Evolutionary conservation across 129 eudicot genomes (phyloP).

Genomic region (Lonicera japonica): DNA sequence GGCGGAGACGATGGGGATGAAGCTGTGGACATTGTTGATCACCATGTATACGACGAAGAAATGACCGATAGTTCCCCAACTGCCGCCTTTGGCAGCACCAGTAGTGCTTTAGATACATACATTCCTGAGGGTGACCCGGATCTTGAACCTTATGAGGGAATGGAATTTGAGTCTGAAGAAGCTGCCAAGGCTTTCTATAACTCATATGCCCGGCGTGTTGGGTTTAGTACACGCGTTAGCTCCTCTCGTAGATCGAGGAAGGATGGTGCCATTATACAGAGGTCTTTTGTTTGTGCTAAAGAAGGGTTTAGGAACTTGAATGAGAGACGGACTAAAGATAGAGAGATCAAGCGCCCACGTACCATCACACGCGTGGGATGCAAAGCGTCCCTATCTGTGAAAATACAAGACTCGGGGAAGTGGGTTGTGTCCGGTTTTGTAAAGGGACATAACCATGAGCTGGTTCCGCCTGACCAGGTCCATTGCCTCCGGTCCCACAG

Average conservation of each 20-base stretch:
- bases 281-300: constrained; percentile 60
- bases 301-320: constrained; percentile 49
- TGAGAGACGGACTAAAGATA: constrained; percentile 50
- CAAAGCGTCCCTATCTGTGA: constrained; percentile 50
- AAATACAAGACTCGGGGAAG: constrained; percentile 46
- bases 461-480: constrained; percentile 55
- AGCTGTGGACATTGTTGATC: constrained; percentile 30
- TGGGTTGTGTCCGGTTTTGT: constrained; percentile 47
- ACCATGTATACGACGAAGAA: constrained; percentile 23
- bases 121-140: constrained; percentile 29
- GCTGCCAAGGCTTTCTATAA: constrained; percentile 59
- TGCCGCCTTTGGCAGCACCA: constrained; percentile 6
- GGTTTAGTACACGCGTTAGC: constrained; percentile 57
- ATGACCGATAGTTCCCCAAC: constrained; percentile 40
- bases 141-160: constrained; percentile 52
- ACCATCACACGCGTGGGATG: constrained; percentile 52
- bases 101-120: constrained; percentile 10
- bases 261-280: constrained; percentile 51
- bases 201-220: constrained; percentile 51
- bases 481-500: constrained; percentile 54
- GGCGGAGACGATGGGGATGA: constrained; percentile 36
- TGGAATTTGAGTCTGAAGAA: constrained; percentile 63
- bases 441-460: constrained; percentile 45
- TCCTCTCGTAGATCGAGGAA: constrained; percentile 57
- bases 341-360: constrained; percentile 57